Evolutionary conservation across 2,329 filamentous ascomycete genomes (phyloP).

Genomic region (Canariomyces notabilis): DNA sequence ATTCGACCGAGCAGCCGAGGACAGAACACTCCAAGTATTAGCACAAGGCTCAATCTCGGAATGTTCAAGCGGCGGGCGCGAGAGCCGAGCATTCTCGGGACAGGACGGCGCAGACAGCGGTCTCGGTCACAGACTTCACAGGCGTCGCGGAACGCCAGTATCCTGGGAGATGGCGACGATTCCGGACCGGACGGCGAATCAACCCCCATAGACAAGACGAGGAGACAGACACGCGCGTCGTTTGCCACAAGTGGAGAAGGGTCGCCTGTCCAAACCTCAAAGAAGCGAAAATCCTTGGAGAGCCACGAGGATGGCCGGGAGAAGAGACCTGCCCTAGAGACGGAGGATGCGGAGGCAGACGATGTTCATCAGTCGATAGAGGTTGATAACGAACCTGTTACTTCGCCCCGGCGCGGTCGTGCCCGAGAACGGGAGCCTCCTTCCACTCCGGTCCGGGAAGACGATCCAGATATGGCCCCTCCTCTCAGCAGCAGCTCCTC

Average conservation of each 20-base stretch:
- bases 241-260: conserved; percentile 1
- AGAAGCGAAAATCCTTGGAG: conserved; percentile 55
- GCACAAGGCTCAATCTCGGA: conserved; percentile 51
- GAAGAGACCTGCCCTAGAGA: conserved; percentile 27
- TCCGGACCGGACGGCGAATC: conserved; percentile 28
- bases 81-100: conserved; percentile 58
- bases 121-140: conserved; percentile 23
- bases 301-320: conserved; percentile 33
- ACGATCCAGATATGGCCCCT: conserved; percentile 49
- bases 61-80: conserved; percentile 52
- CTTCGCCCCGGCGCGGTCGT: conserved; percentile 11
- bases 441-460: conserved; percentile 33
- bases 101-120: conserved; percentile 34
- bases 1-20: conserved; percentile 51
- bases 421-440: conserved; percentile 9
- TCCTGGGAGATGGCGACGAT: conserved; percentile 25
- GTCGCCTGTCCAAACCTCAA: conserved; percentile 31
- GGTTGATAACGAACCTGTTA: conserved; percentile 18
- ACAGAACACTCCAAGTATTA: conserved; percentile 43
- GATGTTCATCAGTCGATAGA: conserved; percentile 26
- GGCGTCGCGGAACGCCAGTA: conserved; percentile 15
- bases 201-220: conserved; percentile 22
- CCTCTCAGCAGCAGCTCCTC: conserved; percentile 50
- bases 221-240: conserved; percentile 18
- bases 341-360: conserved; percentile 13